These are phyloP conservation scores for Ogataea trehaloabstinens DNA, from an alignment of 805 yeast genomes.

Conservation along the genomic window DNA sequence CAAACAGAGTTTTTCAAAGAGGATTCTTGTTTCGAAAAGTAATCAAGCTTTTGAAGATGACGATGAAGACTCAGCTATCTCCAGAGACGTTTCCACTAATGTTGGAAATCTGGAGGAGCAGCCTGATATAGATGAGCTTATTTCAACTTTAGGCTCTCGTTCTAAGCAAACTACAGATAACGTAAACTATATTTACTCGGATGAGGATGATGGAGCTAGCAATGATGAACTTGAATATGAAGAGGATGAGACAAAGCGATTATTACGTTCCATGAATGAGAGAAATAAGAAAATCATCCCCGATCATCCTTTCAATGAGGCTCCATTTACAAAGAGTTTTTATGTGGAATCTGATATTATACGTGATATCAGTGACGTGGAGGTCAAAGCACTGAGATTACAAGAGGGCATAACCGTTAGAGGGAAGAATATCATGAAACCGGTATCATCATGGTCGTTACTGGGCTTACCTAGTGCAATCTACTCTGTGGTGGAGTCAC, in stretches of 20 bases:
- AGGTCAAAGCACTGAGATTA: constrained; percentile 52
- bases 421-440: constrained; percentile 59
- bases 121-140: constrained; percentile 22
- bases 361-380: constrained; percentile 45
- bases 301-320: constrained; percentile 43
- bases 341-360: constrained; percentile 61
- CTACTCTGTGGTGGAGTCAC: constrained; percentile 48
- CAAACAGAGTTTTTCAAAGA: not conserved
- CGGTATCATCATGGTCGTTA: constrained; percentile 76
- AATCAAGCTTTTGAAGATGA: constrained; percentile 2
- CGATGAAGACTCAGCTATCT: not conserved
- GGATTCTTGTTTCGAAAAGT: not conserved
- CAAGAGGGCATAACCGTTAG: constrained; percentile 66
- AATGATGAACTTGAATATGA: constrained; percentile 31
- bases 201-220: constrained; percentile 33
- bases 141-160: constrained; percentile 8
- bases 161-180: not conserved
- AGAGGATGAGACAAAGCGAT: constrained; percentile 25
- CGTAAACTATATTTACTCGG: constrained; percentile 5
- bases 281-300: constrained; percentile 52
- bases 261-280: constrained; percentile 40
- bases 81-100: not conserved
- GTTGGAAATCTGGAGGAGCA: constrained; percentile 12
- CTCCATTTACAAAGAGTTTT: constrained; percentile 58
- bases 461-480: constrained; percentile 69